Base-by-base conservation (phyloP, 306 rosid genomes). In the Prunus kanzakura region DNA sequence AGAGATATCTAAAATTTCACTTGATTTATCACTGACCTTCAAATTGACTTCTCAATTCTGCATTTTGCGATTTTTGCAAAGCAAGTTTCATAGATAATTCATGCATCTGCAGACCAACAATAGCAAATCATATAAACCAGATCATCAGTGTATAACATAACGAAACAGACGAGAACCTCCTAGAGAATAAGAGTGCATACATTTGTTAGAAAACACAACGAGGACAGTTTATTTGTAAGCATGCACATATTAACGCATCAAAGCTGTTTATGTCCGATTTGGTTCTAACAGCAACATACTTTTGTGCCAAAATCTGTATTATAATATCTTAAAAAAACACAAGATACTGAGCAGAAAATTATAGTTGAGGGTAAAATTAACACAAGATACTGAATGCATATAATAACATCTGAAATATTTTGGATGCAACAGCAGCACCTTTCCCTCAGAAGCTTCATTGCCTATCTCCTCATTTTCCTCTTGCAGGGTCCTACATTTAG, bases 391-490 rank as follows among this genome's bases (percentile, higher is more conserved):
- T 19, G 45, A 43, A 29, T 10, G 32, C 51, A 51, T n/a, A 12
- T 1, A 25, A 71, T 54, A 65, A 52, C 32, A 76, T 25, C 64
- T 50, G 69, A 35, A 41, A 60, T 32, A 54, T 35, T 19, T 54
- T 18, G 9, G 30, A 64, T 22, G 74, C 54, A 81, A 69, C 38
- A 43, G 45, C 32, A 30, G 73, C 72, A 94, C 98, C 98, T 94
- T 94, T 69, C 92, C 98, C 86, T 94, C 98, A 22, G 97, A 84
- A 84, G 98, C 98, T 82, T 89, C 97, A 80, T 87, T 90, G 79
- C 98, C 98, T 52, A 94, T 91, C 87, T 94, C 98, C 76, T 94
- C 97, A 79, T 94, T 94, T 90, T 94, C 98, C 85, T 90, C 97
- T 82, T 94, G 98, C 80, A 94, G 85, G 25, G 97, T 94, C 85